A percentile compares a stretch with the other conserved stretches of the same genome.
These are phyloP conservation scores for Trichoderma gamsii DNA, from an alignment of 495 filamentous ascomycete species.

Conservation along the genomic window DNA sequence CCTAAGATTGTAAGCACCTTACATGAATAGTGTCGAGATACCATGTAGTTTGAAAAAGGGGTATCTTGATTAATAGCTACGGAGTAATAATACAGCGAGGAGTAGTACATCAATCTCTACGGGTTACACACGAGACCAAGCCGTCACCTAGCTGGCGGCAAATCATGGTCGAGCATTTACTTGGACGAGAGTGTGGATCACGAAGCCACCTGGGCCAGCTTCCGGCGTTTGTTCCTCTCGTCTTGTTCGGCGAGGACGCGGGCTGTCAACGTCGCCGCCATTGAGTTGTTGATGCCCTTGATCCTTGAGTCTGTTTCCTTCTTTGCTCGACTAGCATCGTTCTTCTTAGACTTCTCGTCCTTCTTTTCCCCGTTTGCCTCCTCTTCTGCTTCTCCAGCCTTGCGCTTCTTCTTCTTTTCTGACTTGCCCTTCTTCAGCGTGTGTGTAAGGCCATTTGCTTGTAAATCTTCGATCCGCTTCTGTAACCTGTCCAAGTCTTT, in stretches of 20 bases:
- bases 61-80: not conserved
- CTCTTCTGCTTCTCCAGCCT: constrained; percentile 39
- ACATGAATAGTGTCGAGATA: not conserved
- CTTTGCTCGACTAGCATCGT: constrained; percentile 23
- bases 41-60: not conserved
- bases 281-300: constrained; percentile 73
- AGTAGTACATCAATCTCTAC: not conserved
- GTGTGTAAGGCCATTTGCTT: constrained; percentile 69
- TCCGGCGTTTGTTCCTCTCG: constrained; percentile 71
- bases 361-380: constrained; percentile 22
- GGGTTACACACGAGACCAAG: not conserved
- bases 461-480: constrained; percentile 58
- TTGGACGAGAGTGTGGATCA: not conserved
- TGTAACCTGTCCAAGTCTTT: constrained; percentile 64
- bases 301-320: constrained; percentile 26
- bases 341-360: constrained; percentile 20
- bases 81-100: too few species aligned
- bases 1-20: too few species aligned
- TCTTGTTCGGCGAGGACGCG: constrained; percentile 82
- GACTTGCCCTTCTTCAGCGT: constrained; percentile 88
- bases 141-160: not conserved
- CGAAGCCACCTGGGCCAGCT: constrained; percentile 36
- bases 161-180: not conserved
- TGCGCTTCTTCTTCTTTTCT: constrained; percentile 54
- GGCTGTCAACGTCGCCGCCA: constrained; percentile 76